Conservation (phyloP, 371 early-diverging fungal genomes). For the Lichtheimia corymbifera region DNA sequence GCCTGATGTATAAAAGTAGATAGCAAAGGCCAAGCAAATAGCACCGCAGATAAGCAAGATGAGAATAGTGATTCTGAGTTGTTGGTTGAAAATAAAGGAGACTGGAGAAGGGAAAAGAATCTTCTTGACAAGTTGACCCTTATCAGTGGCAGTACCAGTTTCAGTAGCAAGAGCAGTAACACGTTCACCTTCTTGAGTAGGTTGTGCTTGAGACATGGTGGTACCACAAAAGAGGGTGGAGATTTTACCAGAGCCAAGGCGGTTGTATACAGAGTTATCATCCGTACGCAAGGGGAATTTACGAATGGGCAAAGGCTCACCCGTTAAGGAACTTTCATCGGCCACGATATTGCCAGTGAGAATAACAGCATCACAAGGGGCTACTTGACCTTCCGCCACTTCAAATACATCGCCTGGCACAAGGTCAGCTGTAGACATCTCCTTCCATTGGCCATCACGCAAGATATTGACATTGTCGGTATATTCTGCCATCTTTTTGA, state of each 20-base stretch:
- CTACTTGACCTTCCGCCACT: slow-evolving; percentile 22
- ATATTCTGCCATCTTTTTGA: slow-evolving; percentile 62
- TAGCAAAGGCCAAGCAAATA: slow-evolving; percentile 42
- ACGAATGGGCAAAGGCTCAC: slow-evolving; percentile 86
- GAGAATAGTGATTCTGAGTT: slow-evolving; percentile 67
- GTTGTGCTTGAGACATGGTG: slow-evolving; percentile 50
- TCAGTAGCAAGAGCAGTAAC: slow-evolving; percentile 59
- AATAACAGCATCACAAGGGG: slow-evolving; percentile 70
- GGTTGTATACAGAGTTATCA: slow-evolving; percentile 29
- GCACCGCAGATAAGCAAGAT: slow-evolving; percentile 65
- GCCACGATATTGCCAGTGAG: slow-evolving; percentile 74
- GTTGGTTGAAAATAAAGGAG: slow-evolving; percentile 74
- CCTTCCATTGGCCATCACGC: slow-evolving; percentile 63
- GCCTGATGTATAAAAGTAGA: slow-evolving; percentile 57
- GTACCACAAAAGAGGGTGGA: slow-evolving; percentile 70
- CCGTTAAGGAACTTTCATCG: slow-evolving; percentile 81
- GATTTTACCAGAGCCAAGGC: slow-evolving; percentile 39
- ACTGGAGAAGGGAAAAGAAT: slow-evolving; percentile 71
- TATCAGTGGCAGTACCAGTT: slow-evolving; percentile 77
- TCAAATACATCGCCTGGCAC: slow-evolving; percentile 70
- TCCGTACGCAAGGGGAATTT: slow-evolving; percentile 67
- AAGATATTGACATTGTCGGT: slow-evolving; percentile 37
- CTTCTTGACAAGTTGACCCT: slow-evolving; percentile 77
- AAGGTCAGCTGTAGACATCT: slow-evolving; percentile 52
- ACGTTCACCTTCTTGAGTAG: slow-evolving; percentile 6